Conservation (phyloP, 257 asterid species). For the Capsicum pubescens region DNA sequence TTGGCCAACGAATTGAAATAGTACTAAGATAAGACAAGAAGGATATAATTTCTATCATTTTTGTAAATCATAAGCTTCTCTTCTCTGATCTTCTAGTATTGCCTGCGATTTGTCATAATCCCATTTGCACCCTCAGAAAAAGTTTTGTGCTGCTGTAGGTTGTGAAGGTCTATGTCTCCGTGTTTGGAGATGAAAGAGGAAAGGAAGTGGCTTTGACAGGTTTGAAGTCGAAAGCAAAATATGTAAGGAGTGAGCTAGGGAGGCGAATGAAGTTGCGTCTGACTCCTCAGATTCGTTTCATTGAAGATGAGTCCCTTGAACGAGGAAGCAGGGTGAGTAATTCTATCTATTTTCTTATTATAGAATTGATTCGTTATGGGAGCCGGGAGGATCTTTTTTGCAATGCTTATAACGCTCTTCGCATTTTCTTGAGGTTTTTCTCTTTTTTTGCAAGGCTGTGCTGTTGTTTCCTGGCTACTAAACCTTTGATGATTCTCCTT, state of each 20-base stretch:
- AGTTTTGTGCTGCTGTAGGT: slow-evolving; percentile 51
- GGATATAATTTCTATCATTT: neutral
- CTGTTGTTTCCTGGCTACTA: neutral
- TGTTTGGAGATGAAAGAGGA: slow-evolving; percentile 98
- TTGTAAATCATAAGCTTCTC: neutral
- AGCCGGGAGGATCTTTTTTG: neutral
- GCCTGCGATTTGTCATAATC: neutral
- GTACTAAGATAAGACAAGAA: neutral
- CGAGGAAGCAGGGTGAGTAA: slow-evolving; percentile 97
- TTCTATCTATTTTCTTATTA: slow-evolving; percentile 17
- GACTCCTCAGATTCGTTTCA: slow-evolving; percentile 93
- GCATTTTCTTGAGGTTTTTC: slow-evolving; percentile 9
- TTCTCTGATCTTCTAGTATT: slow-evolving; percentile 1
- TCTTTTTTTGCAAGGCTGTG: slow-evolving; percentile 8
- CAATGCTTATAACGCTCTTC: neutral
- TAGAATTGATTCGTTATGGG: neutral
- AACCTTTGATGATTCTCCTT: neutral
- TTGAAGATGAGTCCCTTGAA: slow-evolving; percentile 92
- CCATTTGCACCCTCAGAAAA: neutral
- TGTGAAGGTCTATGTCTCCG: slow-evolving; percentile 95
- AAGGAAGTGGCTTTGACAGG: slow-evolving; percentile 96
- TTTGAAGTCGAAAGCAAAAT: slow-evolving; percentile 83
- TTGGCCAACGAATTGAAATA: neutral
- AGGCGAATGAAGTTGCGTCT: slow-evolving; percentile 94
- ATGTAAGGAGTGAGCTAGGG: slow-evolving; percentile 88